Percentiles rank a stretch among this genome's conserved stretches.
These are phyloP conservation scores for Lepidium aucheri DNA, from an alignment of 345 rosid genomes.

Conservation along the genomic window DNA sequence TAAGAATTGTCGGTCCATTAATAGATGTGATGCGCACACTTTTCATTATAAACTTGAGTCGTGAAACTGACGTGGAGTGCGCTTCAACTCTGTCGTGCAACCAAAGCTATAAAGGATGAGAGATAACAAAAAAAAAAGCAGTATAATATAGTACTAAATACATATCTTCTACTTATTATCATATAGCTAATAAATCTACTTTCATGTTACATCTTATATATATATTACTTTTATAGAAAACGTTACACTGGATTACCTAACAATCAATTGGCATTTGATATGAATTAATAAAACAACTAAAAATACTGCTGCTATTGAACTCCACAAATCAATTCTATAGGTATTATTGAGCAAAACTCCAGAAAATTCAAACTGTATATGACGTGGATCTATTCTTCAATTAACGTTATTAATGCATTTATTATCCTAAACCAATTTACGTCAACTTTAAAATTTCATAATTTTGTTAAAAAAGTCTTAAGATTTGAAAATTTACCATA, in stretches of 20 bases:
- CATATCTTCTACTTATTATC: too few species aligned
- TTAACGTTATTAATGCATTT: neutral
- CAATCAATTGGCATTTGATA: too few species aligned
- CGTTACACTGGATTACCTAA: too few species aligned
- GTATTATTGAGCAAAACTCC: neutral
- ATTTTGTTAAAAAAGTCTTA: too few species aligned
- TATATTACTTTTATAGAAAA: too few species aligned
- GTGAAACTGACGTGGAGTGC: conserved; percentile 13
- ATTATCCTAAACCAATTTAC: neutral
- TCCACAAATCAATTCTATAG: neutral
- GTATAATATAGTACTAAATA: too few species aligned
- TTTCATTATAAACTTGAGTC: neutral
- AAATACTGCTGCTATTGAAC: neutral
- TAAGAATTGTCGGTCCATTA: neutral
- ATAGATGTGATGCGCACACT: neutral
- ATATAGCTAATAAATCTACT: too few species aligned
- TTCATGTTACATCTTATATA: too few species aligned
- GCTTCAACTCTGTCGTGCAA: conserved; percentile 3
- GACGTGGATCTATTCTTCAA: neutral
- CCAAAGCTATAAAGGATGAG: neutral
- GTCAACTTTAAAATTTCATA: neutral
- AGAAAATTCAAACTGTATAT: neutral
- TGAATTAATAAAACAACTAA: too few species aligned
- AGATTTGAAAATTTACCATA: too few species aligned
- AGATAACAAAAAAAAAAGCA: too few species aligned